A percentile compares a stretch with the other conserved stretches of the same genome.
These are phyloP conservation scores for Senecio squalidus DNA, from an alignment of 140 eudicot species.

Conservation along the genomic window DNA sequence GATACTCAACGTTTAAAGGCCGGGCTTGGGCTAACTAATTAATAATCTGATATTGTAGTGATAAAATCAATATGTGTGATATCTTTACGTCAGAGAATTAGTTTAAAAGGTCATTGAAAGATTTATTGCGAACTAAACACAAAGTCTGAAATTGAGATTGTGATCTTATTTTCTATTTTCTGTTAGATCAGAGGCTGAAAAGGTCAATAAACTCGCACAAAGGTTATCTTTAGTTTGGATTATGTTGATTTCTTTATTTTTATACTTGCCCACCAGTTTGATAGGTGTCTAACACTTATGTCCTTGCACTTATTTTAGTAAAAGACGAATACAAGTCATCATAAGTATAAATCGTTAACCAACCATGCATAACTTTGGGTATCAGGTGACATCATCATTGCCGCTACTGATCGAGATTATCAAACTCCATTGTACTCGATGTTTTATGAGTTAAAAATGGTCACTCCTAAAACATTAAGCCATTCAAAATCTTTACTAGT, in stretches of 20 bases:
- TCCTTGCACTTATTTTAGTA: constrained; percentile 66
- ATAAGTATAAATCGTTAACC: constrained; percentile 70
- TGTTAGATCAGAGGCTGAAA: constrained; percentile 69
- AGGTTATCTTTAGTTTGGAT: constrained; percentile 67
- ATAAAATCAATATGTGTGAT: constrained; percentile 56
- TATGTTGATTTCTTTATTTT: constrained; percentile 53
- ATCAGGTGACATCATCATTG: constrained; percentile 20
- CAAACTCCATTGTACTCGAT: neutral
- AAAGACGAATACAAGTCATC: constrained; percentile 60
- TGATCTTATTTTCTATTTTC: constrained; percentile 69
- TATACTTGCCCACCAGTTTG: constrained; percentile 33
- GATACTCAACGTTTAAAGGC: no score
- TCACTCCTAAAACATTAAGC: constrained; percentile 61
- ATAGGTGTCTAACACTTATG: constrained; percentile 46
- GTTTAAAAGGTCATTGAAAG: constrained; percentile 51
- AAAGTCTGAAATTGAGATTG: constrained; percentile 54
- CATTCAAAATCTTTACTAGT: constrained; percentile 70
- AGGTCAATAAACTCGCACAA: constrained; percentile 58
- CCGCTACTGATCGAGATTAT: neutral
- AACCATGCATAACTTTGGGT: constrained; percentile 75
- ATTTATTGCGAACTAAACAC: constrained; percentile 77
- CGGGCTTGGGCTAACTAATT: no score
- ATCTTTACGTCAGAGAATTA: constrained; percentile 48
- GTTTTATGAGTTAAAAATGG: constrained; percentile 34
- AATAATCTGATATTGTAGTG: no score